Evolutionary conservation across 352 stramenopile species (phyloP).

Genomic region (Blastocystis sp.): DNA sequence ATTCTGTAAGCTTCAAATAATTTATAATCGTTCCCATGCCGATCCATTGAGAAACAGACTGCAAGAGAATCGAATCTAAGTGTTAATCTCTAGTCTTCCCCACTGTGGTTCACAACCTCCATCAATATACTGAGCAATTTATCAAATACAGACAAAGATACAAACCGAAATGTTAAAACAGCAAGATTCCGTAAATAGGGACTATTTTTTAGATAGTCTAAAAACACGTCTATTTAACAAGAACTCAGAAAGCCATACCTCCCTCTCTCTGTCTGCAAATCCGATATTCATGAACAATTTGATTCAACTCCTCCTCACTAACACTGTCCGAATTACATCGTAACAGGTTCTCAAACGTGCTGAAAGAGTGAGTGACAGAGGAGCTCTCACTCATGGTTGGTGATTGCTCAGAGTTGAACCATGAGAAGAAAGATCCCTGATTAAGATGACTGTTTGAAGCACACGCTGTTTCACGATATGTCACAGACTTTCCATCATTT

Average conservation of each 20-base stretch:
- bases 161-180: neutral
- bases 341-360: neutral
- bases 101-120: neutral
- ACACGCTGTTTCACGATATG: too few relatives aligned
- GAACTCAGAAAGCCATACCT: neutral
- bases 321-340: neutral
- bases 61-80: neutral
- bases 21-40: slow-evolving; percentile 26
- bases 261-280: neutral
- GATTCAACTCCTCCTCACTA: neutral
- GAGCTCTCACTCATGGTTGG: too few relatives aligned
- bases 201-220: neutral
- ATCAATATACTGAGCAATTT: neutral
- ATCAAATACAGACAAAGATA: slow-evolving; percentile 29
- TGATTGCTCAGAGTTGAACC: too few relatives aligned
- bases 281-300: neutral
- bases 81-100: neutral
- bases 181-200: neutral
- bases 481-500: too few relatives aligned
- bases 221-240: neutral
- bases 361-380: too few relatives aligned
- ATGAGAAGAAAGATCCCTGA: too few relatives aligned
- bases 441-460: too few relatives aligned
- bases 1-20: slow-evolving; percentile 29
- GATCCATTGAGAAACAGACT: neutral